Percentiles rank a stretch among this genome's conserved stretches.
phyloP scores from a whole-genome alignment of 1,139 yeast genomes.

The Wickerhamiella infanticola region DNA sequence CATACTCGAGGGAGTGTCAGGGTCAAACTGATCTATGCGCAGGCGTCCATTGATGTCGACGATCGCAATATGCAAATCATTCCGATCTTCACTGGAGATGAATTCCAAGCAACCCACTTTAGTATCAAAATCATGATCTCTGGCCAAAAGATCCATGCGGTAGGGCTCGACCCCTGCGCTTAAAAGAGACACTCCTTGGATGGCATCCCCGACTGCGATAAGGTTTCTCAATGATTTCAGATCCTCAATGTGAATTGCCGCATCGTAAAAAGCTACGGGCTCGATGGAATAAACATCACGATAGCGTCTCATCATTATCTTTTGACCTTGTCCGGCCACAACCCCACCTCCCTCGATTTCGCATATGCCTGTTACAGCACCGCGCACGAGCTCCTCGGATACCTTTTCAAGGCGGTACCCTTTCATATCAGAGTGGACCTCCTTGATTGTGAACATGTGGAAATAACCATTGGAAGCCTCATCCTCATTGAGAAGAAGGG shows the following conservation, averaged over 20 bases:
- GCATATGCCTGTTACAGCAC: conserved; percentile 68
- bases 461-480: conserved; percentile 68
- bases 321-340: conserved; percentile 78
- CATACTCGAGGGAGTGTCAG: conserved; percentile 72
- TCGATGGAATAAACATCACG: conserved; percentile 67
- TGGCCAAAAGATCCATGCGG: conserved; percentile 64
- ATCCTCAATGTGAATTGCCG: conserved; percentile 64
- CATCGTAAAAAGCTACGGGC: conserved; percentile 88
- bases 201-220: conserved; percentile 62
- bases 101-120: conserved; percentile 56
- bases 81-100: conserved; percentile 39
- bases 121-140: conserved; percentile 42
- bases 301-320: conserved; percentile 57
- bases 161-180: conserved; percentile 93
- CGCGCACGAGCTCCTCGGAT: conserved; percentile 64
- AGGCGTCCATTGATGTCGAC: conserved; percentile 60
- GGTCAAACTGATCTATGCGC: conserved; percentile 75
- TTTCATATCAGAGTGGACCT: conserved; percentile 37
- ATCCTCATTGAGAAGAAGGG: conserved; percentile 69
- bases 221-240: conserved; percentile 73
- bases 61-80: conserved; percentile 48
- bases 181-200: conserved; percentile 64
- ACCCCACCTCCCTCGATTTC: conserved; percentile 68
- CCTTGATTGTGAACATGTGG: conserved; percentile 45
- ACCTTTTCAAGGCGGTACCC: conserved; percentile 63